These are phyloP conservation scores for Gamarada debralockiae DNA, from an alignment of 495 filamentous ascomycete genomes.

Conservation along the genomic window DNA sequence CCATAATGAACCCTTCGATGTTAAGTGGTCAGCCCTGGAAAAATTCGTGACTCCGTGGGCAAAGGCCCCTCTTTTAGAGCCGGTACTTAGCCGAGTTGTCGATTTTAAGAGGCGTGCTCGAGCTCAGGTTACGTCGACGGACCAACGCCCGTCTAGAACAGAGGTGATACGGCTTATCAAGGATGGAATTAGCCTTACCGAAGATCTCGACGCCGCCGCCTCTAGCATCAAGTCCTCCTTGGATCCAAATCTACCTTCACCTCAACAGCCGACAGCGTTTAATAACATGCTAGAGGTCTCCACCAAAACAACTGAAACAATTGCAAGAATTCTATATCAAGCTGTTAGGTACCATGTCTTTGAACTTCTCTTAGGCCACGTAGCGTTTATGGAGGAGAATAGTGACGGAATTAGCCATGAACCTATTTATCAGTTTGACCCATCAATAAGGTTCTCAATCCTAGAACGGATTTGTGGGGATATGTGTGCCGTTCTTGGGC, in stretches of 20 bases:
- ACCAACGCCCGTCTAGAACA: not conserved
- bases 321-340: not conserved
- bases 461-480: not conserved
- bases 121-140: not conserved
- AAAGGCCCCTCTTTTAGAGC: too few relatives aligned
- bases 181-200: not conserved
- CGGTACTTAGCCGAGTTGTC: too few relatives aligned
- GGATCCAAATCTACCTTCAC: not conserved
- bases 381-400: not conserved
- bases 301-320: not conserved
- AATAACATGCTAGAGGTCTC: not conserved
- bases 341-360: not conserved
- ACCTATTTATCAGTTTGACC: not conserved
- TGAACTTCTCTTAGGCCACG: not conserved
- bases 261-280: not conserved
- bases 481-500: not conserved
- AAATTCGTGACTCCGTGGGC: too few relatives aligned
- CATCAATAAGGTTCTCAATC: not conserved
- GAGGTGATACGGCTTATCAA: not conserved
- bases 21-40: too few relatives aligned
- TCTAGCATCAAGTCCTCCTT: not conserved
- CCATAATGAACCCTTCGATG: too few relatives aligned
- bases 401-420: not conserved
- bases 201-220: not conserved
- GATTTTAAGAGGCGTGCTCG: not conserved